Evolutionary conservation across 257 asterid species (phyloP), one percentile per base, ranked within the genome.

Genomic region (Petrea volubilis): DNA sequence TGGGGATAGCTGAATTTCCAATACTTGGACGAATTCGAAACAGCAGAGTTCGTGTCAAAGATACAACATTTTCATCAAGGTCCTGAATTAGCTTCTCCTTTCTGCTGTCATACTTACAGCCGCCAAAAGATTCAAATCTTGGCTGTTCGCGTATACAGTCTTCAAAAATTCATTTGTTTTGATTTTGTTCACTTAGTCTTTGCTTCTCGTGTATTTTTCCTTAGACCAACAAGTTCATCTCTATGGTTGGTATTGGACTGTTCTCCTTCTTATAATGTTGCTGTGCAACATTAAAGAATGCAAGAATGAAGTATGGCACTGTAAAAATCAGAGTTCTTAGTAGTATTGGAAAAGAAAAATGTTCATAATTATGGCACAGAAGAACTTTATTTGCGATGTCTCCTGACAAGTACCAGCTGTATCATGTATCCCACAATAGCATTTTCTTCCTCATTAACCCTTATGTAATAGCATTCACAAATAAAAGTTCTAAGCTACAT

Each of bases 11-110:
- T 62, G 99, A 90, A 68, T 95, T 95, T 87, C 96, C 99, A 27
- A 29, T 87, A 77, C 91, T 95, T 67, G 99, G 98, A 33, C 97
- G 99, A 61, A 83, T 95, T 74, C 86, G 97, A 55, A 87, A 90
- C 80, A 91, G 98, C 84, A 85, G 95, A 79, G 97, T 84, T 28
- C 96, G 98, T 51, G 74, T 91, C 77, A 95, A 82, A 78, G 97
- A 95, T 77, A 76, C 98, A 43, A 90, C 85, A 27, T 95, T 95
- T 79, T 92, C 98, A 41, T 95, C 99, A 77, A 95, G 98, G 99
- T 87, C 73, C 77, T 43, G 61, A 56, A 31, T 23, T 64, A 36
- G 38, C 69, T 79, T 80, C 43, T 47, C 59, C 69, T 64, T 61
- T 25, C 41, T 40, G 67, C 27, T 33, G 27, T 70, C 36, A 41